Percentiles rank a stretch among this genome's conserved stretches.
phyloP scores from a whole-genome alignment of 2,329 filamentous ascomycete species.

The Stachybotrys elegans region DNA sequence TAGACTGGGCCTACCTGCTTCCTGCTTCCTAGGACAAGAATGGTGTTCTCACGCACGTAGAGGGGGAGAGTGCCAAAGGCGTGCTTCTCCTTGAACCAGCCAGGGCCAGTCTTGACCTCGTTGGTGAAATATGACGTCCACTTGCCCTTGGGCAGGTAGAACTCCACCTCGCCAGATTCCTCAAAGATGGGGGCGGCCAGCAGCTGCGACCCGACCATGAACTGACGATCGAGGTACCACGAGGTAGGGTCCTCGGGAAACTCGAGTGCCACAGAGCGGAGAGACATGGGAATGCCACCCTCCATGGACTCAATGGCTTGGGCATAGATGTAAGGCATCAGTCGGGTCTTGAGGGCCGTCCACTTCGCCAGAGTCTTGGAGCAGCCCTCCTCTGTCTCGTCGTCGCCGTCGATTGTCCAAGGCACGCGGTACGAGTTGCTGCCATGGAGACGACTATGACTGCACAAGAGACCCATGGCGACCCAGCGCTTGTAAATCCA shows the following conservation, averaged over 20 bases:
- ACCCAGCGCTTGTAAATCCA: conserved; percentile 76
- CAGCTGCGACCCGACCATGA: conserved; percentile 64
- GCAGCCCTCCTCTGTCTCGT: conserved; percentile 48
- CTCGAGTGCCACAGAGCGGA: conserved; percentile 63
- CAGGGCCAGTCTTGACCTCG: conserved; percentile 42
- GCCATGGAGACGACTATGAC: conserved; percentile 66
- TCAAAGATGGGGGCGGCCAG: conserved; percentile 61
- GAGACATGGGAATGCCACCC: conserved; percentile 54
- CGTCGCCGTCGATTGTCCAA: conserved; percentile 65
- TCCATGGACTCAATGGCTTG: conserved; percentile 36
- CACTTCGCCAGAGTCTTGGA: conserved; percentile 43
- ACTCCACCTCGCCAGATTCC: conserved; percentile 58
- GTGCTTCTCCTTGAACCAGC: conserved; percentile 57
- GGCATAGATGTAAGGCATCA: conserved; percentile 48
- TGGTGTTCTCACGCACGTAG: conserved; percentile 50
- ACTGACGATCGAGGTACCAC: conserved; percentile 65
- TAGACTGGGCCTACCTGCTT: conserved; percentile 37
- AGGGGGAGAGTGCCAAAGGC: conserved; percentile 53
- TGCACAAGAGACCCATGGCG: conserved; percentile 67
- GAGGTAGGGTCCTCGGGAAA: conserved; percentile 66
- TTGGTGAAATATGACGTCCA: conserved; percentile 46
- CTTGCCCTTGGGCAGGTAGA: conserved; percentile 52
- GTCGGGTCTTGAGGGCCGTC: conserved; percentile 43
- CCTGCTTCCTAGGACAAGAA: conserved; percentile 39
- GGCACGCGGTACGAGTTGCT: conserved; percentile 69